Percentiles rank a stretch among this genome's conserved stretches.
Conservation (phyloP, 495 filamentous ascomycete genomes). For the Darksidea phi region DNA sequence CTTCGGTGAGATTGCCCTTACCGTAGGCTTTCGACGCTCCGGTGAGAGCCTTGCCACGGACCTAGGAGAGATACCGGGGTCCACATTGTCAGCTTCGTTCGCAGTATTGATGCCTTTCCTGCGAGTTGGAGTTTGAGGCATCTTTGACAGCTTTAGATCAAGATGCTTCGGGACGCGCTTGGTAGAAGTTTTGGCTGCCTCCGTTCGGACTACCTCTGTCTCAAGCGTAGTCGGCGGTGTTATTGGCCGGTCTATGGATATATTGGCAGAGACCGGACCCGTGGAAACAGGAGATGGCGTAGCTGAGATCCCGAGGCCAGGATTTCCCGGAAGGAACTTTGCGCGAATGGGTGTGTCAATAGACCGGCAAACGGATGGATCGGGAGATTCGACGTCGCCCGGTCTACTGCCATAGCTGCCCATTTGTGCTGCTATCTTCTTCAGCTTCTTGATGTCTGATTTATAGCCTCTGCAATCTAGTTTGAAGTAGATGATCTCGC, state of each 20-base stretch:
- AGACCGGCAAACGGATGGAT: constrained; percentile 11
- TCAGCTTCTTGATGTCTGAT: constrained; percentile 34
- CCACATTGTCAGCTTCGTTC: constrained; percentile 23
- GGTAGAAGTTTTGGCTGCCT: background rate
- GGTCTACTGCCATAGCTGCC: constrained; percentile 24
- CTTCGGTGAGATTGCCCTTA: background rate
- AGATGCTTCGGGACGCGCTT: constrained; percentile 14
- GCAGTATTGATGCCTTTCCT: constrained; percentile 9
- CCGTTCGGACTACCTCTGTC: background rate
- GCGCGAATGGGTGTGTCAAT: constrained; percentile 15
- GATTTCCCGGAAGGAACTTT: constrained; percentile 1
- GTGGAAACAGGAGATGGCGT: constrained; percentile 30
- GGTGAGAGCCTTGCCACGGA: constrained; percentile 27
- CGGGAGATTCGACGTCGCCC: constrained; percentile 21
- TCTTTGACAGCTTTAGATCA: background rate
- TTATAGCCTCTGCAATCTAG: constrained; percentile 36
- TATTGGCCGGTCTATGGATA: constrained; percentile 11
- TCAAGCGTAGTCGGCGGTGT: constrained; percentile 13
- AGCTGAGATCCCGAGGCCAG: constrained; percentile 15
- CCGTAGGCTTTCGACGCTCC: constrained; percentile 32
- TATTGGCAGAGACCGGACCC: constrained; percentile 17
- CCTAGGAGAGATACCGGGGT: constrained; percentile 30
- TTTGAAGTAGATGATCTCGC: constrained; percentile 37
- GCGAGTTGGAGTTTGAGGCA: constrained; percentile 30
- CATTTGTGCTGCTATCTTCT: constrained; percentile 18